Evolutionary conservation across 2,329 filamentous ascomycete genomes (phyloP).

Genomic region (Colletotrichum sp.): DNA sequence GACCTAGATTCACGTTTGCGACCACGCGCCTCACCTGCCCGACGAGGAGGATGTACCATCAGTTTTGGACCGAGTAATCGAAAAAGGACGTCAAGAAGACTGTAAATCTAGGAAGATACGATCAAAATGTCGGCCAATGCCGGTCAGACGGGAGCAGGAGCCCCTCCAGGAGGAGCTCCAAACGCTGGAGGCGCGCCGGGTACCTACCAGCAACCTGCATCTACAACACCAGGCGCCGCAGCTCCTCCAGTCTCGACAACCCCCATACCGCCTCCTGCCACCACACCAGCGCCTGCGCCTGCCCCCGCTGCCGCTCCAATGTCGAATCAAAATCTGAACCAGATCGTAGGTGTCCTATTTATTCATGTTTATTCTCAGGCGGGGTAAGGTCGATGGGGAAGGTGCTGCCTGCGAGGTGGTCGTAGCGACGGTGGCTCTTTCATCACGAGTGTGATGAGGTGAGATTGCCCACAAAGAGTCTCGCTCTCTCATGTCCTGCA

Average conservation of each 20-base stretch:
- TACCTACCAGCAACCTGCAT: conserved; percentile 5
- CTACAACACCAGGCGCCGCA: neutral
- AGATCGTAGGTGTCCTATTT: conserved; percentile 74
- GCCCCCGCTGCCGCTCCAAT: conserved; percentile 47
- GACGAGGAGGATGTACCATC: neutral
- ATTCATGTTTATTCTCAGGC: neutral
- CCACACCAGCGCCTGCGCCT: conserved; percentile 22
- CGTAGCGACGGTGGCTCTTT: neutral
- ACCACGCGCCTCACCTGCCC: neutral
- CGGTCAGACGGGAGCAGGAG: conserved; percentile 6
- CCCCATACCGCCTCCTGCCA: conserved; percentile 22
- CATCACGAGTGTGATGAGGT: neutral
- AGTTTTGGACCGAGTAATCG: neutral
- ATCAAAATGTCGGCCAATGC: conserved; percentile 9
- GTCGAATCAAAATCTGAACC: conserved; percentile 90
- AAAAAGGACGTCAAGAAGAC: neutral
- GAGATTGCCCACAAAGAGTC: neutral
- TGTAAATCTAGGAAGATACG: neutral
- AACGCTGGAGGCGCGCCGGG: conserved; percentile 1
- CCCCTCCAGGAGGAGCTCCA: neutral
- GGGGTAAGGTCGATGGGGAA: neutral
- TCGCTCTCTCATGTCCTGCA: neutral
- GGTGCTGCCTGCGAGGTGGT: neutral
- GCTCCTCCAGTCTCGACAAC: conserved; percentile 30
- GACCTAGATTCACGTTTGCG: neutral